These are phyloP conservation scores for Mrakiaceae sp. DNA, from an alignment of 1,284 basidiomycete species.

Conservation along the genomic window DNA sequence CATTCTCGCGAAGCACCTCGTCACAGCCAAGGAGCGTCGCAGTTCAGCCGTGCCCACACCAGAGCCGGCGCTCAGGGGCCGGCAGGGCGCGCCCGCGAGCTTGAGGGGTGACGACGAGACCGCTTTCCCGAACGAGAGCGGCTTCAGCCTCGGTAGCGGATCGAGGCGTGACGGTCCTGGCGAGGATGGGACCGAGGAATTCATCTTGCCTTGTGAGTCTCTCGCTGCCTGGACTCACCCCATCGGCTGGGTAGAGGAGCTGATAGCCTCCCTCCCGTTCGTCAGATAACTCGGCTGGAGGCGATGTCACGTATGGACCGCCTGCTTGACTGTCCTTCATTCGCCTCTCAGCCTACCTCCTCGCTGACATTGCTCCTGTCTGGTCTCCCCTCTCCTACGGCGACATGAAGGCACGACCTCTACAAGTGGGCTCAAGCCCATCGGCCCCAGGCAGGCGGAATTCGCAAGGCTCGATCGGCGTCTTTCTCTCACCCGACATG, in stretches of 20 bases:
- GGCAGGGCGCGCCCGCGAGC: slow-evolving; percentile 12
- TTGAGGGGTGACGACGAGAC: neutral
- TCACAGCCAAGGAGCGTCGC: slow-evolving; percentile 55
- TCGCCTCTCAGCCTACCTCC: slow-evolving; percentile 10
- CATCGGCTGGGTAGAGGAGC: no score
- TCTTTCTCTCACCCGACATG: slow-evolving; percentile 57
- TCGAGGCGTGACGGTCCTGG: slow-evolving; percentile 16
- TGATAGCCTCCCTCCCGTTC: no score
- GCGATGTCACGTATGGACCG: slow-evolving; percentile 71
- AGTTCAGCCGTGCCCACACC: slow-evolving; percentile 21
- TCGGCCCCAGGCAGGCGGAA: slow-evolving; percentile 44
- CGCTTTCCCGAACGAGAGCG: slow-evolving; percentile 15
- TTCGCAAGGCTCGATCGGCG: slow-evolving; percentile 41
- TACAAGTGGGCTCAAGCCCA: slow-evolving; percentile 86
- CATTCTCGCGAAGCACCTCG: slow-evolving; percentile 66
- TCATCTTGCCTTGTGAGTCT: slow-evolving; percentile 54
- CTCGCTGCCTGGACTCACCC: no score
- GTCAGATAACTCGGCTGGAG: slow-evolving; percentile 57
- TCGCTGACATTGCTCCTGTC: neutral
- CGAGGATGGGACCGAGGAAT: slow-evolving; percentile 48
- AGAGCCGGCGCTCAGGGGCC: slow-evolving; percentile 15
- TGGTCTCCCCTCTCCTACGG: slow-evolving; percentile 18
- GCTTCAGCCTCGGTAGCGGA: slow-evolving; percentile 3
- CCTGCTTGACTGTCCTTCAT: neutral
- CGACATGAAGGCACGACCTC: slow-evolving; percentile 58